A percentile compares a stretch with the other conserved stretches of the same genome.
Evolutionary conservation across 768 basidiomycete species (phyloP).

Genomic region (Coprinellus micaceus): DNA sequence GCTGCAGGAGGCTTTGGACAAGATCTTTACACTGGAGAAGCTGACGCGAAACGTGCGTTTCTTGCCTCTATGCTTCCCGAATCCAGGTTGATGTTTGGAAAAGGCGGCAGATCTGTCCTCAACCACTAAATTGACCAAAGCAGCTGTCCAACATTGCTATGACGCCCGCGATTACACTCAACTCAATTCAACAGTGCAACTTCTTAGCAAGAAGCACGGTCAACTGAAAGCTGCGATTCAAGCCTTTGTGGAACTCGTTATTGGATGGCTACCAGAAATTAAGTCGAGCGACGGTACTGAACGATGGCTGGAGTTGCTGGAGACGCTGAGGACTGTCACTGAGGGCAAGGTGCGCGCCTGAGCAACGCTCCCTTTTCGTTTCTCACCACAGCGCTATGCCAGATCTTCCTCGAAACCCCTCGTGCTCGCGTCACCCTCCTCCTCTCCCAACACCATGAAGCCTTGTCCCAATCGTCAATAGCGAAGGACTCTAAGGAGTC

Average conservation of each 20-base stretch:
- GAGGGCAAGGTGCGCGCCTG: slow-evolving; percentile 95
- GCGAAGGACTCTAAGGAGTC: slow-evolving; percentile 59
- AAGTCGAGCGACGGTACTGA: slow-evolving; percentile 62
- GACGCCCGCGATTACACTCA: slow-evolving; percentile 64
- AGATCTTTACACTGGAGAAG: slow-evolving; percentile 86
- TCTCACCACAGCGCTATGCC: background rate
- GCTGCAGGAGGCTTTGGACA: slow-evolving; percentile 85
- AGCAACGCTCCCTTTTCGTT: background rate
- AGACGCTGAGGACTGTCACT: slow-evolving; percentile 86
- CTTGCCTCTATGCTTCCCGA: background rate
- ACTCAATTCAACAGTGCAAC: slow-evolving; percentile 64
- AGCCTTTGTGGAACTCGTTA: slow-evolving; percentile 84
- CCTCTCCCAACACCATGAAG: slow-evolving; percentile 84
- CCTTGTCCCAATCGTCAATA: slow-evolving; percentile 45
- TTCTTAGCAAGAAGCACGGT: slow-evolving; percentile 93
- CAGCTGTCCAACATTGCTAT: slow-evolving; percentile 69
- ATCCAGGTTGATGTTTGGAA: background rate
- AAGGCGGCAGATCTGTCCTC: slow-evolving; percentile 91
- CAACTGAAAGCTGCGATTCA: slow-evolving; percentile 90
- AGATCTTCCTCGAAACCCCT: slow-evolving; percentile 97
- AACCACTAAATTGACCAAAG: slow-evolving; percentile 82
- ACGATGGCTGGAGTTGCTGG: slow-evolving; percentile 83
- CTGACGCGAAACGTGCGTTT: slow-evolving; percentile 86
- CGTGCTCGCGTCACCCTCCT: slow-evolving; percentile 90
- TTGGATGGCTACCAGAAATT: slow-evolving; percentile 78